phyloP scores from a whole-genome alignment of 2,329 filamentous ascomycete genomes.

The Monascus ruber region DNA sequence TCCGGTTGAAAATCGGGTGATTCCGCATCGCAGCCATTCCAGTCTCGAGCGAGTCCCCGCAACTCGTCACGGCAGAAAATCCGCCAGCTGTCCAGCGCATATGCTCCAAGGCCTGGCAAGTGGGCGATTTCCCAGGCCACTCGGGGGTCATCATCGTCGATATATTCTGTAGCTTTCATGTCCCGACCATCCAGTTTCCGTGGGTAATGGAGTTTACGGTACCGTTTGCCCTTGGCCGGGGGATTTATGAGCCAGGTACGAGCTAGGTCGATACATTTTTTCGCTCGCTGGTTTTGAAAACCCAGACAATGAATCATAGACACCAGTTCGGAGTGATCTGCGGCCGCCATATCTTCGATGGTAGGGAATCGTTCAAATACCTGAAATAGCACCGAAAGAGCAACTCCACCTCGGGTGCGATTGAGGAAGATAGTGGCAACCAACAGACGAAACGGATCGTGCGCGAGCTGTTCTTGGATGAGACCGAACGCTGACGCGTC shows the following conservation, averaged over 20 bases:
- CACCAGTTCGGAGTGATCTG: constrained; percentile 45
- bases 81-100: constrained; percentile 81
- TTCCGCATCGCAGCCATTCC: constrained; percentile 47
- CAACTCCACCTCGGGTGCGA: constrained; percentile 60
- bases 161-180: constrained; percentile 35
- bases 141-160: constrained; percentile 39
- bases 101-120: constrained; percentile 63
- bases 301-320: constrained; percentile 59
- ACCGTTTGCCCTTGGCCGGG: constrained; percentile 48
- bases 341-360: constrained; percentile 49
- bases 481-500: constrained; percentile 57
- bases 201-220: constrained; percentile 47
- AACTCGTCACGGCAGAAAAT: constrained; percentile 82
- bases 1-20: constrained; percentile 59
- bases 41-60: constrained; percentile 53
- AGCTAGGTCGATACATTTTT: constrained; percentile 59
- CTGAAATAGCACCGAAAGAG: constrained; percentile 63
- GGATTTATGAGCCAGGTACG: constrained; percentile 54
- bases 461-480: constrained; percentile 67
- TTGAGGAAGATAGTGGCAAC: constrained; percentile 78
- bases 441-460: constrained; percentile 67
- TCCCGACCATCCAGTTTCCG: constrained; percentile 37
- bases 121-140: constrained; percentile 76
- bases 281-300: constrained; percentile 56
- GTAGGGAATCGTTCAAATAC: constrained; percentile 60